Conservation (phyloP, 108 stramenopile species). For the Conticribra guillardii region DNA sequence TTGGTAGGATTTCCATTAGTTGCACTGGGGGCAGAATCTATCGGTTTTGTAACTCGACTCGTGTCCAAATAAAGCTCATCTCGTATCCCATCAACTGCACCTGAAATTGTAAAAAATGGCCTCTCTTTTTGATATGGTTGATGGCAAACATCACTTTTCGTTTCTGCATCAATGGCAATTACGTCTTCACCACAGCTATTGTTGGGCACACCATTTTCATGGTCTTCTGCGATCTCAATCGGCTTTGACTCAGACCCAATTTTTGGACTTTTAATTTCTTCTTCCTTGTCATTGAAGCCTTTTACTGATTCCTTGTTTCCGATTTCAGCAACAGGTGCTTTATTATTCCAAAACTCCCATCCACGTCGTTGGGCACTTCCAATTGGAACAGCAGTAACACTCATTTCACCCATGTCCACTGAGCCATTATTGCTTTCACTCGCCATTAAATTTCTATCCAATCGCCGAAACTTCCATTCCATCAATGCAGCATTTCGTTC, state of each 20-base stretch:
- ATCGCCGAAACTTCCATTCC: slow-evolving; percentile 64
- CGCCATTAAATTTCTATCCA: no score
- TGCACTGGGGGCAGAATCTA: no score
- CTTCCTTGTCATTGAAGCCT: not conserved
- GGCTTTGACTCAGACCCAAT: not conserved
- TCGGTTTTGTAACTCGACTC: not conserved
- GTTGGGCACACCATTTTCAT: not conserved
- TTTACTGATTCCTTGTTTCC: slow-evolving; percentile 5
- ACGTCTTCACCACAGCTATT: slow-evolving; percentile 1
- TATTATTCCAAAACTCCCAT: not conserved
- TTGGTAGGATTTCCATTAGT: no score
- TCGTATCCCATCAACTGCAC: slow-evolving; percentile 56
- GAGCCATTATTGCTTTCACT: no score
- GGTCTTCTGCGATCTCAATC: no score
- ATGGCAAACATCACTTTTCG: not conserved
- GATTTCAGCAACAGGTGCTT: not conserved
- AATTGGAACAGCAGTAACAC: slow-evolving; percentile 39
- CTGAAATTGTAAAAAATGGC: slow-evolving; percentile 47
- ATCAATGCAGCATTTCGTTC: slow-evolving; percentile 68
- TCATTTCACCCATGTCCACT: slow-evolving; percentile 14
- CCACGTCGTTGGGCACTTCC: slow-evolving; percentile 24
- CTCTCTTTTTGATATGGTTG: slow-evolving; percentile 1
- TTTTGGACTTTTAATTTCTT: slow-evolving; percentile 4
- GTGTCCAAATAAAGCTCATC: slow-evolving; percentile 52
- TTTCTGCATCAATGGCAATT: no score